A percentile compares a stretch with the other conserved stretches of the same genome.
Conservation (phyloP, 495 filamentous ascomycete species). For the Haplographium delicatum region DNA sequence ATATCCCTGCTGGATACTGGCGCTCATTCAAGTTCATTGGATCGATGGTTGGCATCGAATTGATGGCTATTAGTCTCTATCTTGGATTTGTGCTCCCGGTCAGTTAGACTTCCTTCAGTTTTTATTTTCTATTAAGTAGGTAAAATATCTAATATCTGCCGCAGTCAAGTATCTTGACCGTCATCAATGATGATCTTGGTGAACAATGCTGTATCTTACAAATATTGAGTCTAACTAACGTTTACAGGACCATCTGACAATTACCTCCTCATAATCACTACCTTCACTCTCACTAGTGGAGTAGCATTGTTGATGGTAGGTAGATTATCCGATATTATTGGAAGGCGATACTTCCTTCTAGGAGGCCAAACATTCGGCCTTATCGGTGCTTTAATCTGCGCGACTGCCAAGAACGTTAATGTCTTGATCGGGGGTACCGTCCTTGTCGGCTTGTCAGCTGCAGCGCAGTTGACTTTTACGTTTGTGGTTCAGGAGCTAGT, state of each 20-base stretch:
- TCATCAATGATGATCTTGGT: not conserved
- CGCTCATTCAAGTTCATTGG: slow-evolving; percentile 25
- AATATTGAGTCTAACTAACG: not conserved
- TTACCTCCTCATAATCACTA: slow-evolving; percentile 3
- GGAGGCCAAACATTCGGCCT: slow-evolving; percentile 36
- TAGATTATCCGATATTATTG: slow-evolving; percentile 48
- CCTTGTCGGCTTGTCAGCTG: slow-evolving; percentile 30
- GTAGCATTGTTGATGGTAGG: slow-evolving; percentile 34
- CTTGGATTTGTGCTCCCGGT: slow-evolving; percentile 17
- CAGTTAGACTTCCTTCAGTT: too few relatives aligned
- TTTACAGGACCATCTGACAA: not conserved
- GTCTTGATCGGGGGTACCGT: slow-evolving; percentile 34
- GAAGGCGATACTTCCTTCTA: slow-evolving; percentile 47
- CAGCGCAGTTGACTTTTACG: slow-evolving; percentile 26
- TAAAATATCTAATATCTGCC: too few relatives aligned
- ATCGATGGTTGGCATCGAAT: slow-evolving; percentile 21
- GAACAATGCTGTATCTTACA: too few relatives aligned
- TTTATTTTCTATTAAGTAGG: too few relatives aligned
- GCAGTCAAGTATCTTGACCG: not conserved
- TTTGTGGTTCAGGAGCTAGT: slow-evolving; percentile 35
- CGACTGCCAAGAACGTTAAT: slow-evolving; percentile 38
- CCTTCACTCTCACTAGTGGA: slow-evolving; percentile 3
- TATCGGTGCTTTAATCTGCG: slow-evolving; percentile 40
- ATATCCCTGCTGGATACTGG: slow-evolving; percentile 23
- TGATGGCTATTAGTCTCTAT: slow-evolving; percentile 27